A percentile compares a stretch with the other conserved stretches of the same genome.
phyloP scores from a whole-genome alignment of 768 basidiomycete species.

The Mrakia blollopis region DNA sequence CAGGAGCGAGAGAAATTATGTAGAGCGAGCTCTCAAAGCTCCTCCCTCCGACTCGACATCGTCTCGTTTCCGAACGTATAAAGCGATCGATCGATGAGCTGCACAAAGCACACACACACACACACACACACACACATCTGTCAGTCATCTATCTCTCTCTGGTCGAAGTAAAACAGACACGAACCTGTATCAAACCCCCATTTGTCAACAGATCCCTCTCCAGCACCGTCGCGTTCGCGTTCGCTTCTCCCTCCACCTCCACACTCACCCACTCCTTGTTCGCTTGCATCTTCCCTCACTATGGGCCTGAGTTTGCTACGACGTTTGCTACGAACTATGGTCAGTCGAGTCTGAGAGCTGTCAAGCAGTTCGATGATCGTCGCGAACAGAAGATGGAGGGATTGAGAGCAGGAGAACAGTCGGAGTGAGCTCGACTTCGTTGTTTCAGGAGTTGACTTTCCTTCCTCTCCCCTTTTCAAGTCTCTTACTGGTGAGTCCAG shows the following conservation, averaged over 20 bases:
- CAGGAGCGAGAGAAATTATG: no score
- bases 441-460: no score
- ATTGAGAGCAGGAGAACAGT: no score
- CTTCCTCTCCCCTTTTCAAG: no score
- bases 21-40: background rate
- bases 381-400: no score
- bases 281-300: background rate
- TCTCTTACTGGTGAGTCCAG: no score
- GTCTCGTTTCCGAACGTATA: background rate
- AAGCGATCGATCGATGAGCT: background rate
- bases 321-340: no score
- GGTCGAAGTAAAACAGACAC: background rate
- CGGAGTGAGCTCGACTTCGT: no score
- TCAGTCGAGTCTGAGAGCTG: no score
- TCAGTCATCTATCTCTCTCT: background rate
- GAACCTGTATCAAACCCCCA: constrained; percentile 11
- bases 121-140: no score
- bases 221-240: constrained; percentile 11
- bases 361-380: no score
- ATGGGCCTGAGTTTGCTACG: no score
- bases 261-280: background rate
- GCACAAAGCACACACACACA: background rate
- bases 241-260: background rate
- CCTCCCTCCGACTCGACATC: background rate
- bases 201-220: constrained; percentile 8